Conservation (phyloP, 1,284 basidiomycete species). For the Caloboletus firmus region DNA sequence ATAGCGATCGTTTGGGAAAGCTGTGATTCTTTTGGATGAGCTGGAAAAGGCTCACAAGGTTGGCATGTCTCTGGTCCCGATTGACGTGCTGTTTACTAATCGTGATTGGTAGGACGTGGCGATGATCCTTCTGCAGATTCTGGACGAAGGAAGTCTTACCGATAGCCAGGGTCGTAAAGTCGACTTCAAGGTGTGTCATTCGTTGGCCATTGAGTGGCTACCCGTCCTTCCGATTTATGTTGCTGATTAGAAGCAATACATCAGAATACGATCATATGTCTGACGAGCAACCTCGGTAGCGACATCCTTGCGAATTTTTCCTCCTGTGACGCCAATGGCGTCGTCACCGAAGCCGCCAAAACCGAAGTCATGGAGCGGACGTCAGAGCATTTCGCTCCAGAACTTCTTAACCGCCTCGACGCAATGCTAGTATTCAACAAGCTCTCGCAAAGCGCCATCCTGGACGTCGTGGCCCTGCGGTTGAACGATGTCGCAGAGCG, state of each 20-base stretch:
- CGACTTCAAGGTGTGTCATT: slow-evolving; percentile 66
- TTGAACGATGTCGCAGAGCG: slow-evolving; percentile 73
- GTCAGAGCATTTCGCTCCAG: slow-evolving; percentile 82
- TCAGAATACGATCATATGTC: slow-evolving; percentile 39
- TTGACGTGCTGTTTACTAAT: neutral
- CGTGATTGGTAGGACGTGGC: slow-evolving; percentile 63
- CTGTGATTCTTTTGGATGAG: slow-evolving; percentile 82
- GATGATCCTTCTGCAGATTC: slow-evolving; percentile 89
- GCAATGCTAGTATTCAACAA: slow-evolving; percentile 90
- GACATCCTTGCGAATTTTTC: slow-evolving; percentile 75
- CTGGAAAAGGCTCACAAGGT: slow-evolving; percentile 90
- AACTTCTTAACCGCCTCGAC: slow-evolving; percentile 88
- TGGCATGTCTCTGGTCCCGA: slow-evolving; percentile 4
- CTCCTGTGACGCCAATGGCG: slow-evolving; percentile 65
- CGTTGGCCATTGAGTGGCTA: neutral
- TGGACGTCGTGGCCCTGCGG: slow-evolving; percentile 76
- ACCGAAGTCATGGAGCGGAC: slow-evolving; percentile 76
- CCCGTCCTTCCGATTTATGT: neutral
- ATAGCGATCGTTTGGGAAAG: slow-evolving; percentile 36
- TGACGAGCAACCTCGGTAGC: slow-evolving; percentile 55
- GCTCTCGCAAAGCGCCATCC: slow-evolving; percentile 70
- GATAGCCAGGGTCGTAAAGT: slow-evolving; percentile 80
- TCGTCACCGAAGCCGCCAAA: slow-evolving; percentile 64
- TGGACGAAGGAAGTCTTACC: slow-evolving; percentile 89
- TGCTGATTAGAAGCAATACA: neutral